Conservation (phyloP, 331 rosid genomes). For the Quercus lobata region DNA sequence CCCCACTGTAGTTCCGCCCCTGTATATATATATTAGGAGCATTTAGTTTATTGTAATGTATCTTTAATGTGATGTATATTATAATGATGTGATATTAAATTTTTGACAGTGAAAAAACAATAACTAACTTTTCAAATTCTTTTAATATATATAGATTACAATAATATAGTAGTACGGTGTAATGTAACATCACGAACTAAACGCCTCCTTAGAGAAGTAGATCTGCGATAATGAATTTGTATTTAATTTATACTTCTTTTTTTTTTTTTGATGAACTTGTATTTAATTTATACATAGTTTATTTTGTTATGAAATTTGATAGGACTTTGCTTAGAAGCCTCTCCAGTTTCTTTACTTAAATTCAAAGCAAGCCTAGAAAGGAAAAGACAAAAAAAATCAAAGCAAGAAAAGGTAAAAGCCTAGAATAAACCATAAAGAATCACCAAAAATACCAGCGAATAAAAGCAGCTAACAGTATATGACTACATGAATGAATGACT, state of each 20-base stretch:
- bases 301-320: background rate
- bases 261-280: background rate
- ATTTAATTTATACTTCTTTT: background rate
- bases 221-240: background rate
- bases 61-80: no score
- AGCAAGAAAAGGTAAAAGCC: constrained; percentile 6
- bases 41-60: no score
- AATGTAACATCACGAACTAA: no score
- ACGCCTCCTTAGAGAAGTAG: no score
- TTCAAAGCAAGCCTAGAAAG: constrained; percentile 7
- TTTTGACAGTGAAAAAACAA: no score
- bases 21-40: no score
- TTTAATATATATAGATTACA: no score
- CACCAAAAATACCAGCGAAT: background rate
- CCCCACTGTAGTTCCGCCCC: no score
- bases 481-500: background rate
- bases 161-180: accelerated
- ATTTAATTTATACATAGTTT: background rate
- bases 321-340: constrained; percentile 15
- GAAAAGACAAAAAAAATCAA: background rate
- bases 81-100: no score
- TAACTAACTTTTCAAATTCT: accelerated
- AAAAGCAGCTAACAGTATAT: background rate
- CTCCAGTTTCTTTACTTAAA: background rate
- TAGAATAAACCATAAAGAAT: background rate